Conservation (phyloP, 1,284 basidiomycete genomes). For the Rugosomyces carneus region DNA sequence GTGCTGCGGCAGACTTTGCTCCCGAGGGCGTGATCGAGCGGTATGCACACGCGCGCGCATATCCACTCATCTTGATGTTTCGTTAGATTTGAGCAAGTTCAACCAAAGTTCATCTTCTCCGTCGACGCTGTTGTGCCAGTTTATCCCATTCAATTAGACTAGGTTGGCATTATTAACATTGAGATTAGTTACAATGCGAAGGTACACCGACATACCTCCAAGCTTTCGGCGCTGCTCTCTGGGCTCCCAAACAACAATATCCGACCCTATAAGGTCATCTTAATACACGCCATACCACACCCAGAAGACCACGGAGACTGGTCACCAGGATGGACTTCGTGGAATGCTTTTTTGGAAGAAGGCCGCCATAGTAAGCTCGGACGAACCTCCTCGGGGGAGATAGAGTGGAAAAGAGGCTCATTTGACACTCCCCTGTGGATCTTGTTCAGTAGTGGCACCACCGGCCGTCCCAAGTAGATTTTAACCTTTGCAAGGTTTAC, state of each 20-base stretch:
- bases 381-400: conserved; percentile 43
- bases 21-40: conserved; percentile 79
- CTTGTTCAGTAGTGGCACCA: conserved; percentile 82
- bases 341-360: conserved; percentile 50
- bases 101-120: conserved; percentile 67
- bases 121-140: conserved; percentile 66
- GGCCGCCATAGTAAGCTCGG: conserved; percentile 42
- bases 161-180: neutral
- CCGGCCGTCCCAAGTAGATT: conserved; percentile 62
- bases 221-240: conserved; percentile 51
- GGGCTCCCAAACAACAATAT: conserved; percentile 36
- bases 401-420: conserved; percentile 51
- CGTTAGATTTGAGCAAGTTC: conserved; percentile 67
- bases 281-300: conserved; percentile 43
- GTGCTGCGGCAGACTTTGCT: conserved; percentile 86
- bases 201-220: conserved; percentile 63
- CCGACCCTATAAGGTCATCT: conserved; percentile 46
- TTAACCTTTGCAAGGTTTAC: conserved; percentile 9
- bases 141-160: conserved; percentile 5
- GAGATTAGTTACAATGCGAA: conserved; percentile 59
- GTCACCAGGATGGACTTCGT: conserved; percentile 44
- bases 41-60: conserved; percentile 26
- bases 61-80: conserved; percentile 8
- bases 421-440: conserved; percentile 89
- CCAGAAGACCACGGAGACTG: conserved; percentile 33